Conservation (phyloP, 768 basidiomycete species). For the Calocybe cyanea region DNA sequence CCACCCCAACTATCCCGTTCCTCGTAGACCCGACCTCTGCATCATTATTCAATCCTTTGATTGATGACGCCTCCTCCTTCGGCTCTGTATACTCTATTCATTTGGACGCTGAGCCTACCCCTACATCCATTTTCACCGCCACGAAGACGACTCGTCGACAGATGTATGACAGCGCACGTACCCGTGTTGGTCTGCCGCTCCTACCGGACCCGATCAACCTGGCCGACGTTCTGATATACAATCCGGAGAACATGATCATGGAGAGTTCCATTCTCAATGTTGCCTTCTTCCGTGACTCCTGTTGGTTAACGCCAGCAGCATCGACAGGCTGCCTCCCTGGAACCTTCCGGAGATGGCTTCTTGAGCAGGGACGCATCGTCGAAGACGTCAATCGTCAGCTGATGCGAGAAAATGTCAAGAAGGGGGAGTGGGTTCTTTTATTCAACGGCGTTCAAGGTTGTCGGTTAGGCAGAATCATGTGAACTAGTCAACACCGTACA, state of each 20-base stretch:
- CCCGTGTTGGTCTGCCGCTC: slow-evolving; percentile 43
- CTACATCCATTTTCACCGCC: slow-evolving; percentile 51
- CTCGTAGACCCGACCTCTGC: slow-evolving; percentile 35
- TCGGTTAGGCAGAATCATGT: slow-evolving; percentile 45
- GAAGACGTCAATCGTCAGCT: slow-evolving; percentile 46
- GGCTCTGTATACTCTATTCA: slow-evolving; percentile 41
- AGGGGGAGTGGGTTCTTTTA: slow-evolving; percentile 64
- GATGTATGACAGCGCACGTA: slow-evolving; percentile 62
- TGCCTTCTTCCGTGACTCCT: slow-evolving; percentile 51
- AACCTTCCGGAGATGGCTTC: slow-evolving; percentile 63
- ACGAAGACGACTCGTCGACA: slow-evolving; percentile 70
- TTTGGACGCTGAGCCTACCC: slow-evolving; percentile 53
- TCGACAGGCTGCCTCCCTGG: slow-evolving; percentile 70
- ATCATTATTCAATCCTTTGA: slow-evolving; percentile 31
- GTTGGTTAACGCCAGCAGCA: slow-evolving; percentile 66
- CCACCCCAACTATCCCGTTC: slow-evolving; percentile 28
- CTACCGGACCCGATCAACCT: slow-evolving; percentile 22
- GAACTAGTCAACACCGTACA: not conserved
- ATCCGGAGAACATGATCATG: slow-evolving; percentile 42
- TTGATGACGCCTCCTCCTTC: slow-evolving; percentile 16
- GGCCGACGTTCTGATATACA: slow-evolving; percentile 66
- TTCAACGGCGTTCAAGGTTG: slow-evolving; percentile 76
- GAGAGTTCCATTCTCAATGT: slow-evolving; percentile 74
- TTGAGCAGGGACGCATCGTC: slow-evolving; percentile 52
- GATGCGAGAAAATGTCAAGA: slow-evolving; percentile 35